Base-by-base conservation (phyloP, 1,284 basidiomycete genomes). In the Ceratobasidium papillatum region DNA sequence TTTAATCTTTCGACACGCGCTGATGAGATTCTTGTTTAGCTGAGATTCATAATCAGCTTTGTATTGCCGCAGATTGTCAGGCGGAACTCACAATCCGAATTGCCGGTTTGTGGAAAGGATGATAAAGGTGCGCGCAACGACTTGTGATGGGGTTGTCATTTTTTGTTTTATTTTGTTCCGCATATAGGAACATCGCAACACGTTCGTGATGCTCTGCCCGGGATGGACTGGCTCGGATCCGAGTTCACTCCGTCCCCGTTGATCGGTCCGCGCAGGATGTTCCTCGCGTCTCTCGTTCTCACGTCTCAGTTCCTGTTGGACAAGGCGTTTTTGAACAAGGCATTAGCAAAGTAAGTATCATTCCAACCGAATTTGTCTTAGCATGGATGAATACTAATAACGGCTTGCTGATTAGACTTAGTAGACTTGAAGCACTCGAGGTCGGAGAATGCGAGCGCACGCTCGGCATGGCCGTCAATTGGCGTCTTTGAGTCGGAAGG, bases 371-470 rank as follows among this genome's bases (percentile, higher is more conserved):
- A n/a, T 2, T 34, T 27, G 19, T 47, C 27, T 38, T 56, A 14
- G 32, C 9, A n/a, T 63, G 61, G 32, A 38, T 27, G 11, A 32
- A 45, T 2, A 25, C 54, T 59, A 11, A 59, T 41, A 22, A 34
- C 22, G 47, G 11, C 7, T 14, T 27, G 5, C 1, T 12, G 27
- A 36, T 7, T 34, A 68, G 65, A 68, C 85, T 94, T 0, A 92
- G 91, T 30, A 92, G 93, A 41, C 85, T 94, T 3, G 89, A 90
- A 0, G 87, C 92, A 9, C 85, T 90, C 51, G 92, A 94, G 82
- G 91, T 94, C 64, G 89, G 92, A 32, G 87, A 91, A 30, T 94
- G 92, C 79, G 92, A 94, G 81, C 89, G 91, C 30, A 91, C 92
- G 0, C 86, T 94, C 38, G 92, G 92, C 49, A 89, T 90, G 79